Base-by-base conservation (phyloP, 306 rosid genomes). In the Macrotyloma uniflorum region DNA sequence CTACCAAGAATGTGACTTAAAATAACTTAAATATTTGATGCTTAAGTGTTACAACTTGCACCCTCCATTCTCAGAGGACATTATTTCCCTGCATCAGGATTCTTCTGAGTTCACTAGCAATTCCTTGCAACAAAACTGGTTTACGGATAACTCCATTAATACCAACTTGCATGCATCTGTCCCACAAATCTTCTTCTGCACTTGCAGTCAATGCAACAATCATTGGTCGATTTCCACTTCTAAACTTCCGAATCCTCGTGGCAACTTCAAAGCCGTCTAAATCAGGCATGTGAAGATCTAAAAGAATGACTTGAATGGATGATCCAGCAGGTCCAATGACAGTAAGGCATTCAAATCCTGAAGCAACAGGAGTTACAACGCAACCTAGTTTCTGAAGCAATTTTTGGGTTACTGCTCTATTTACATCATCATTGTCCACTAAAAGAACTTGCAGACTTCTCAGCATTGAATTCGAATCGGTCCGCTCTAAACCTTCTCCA, bases 381-480 rank as follows among this genome's bases (percentile, higher is more conserved):
- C 99, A 96, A 18, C 99, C 99, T 28, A 96, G 85, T 84, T 90
- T 96, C 86, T 90, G 97, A 20, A 96, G 98, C 90, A 91, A 80
- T 75, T 58, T 93, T 45, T 84, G 86, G 4, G 97, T 96, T 75
- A 96, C 99, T 4, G 87, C 97, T 78, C 99, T 86, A 89, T 96
- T 96, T 83, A 93, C 86, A 59, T 96, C 91, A n/a, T 96, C 97
- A 7, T 79, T 87, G 80, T 96, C 99, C 0, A 89, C 97, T 75
- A 96, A 70, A 40, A 93, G 75, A 59, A 96, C 93, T 83, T 89
- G 96, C 83, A 93, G 85, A 61, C 93, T 91, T 65, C 86, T 79
- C 81, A 96, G 83, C 77, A 91, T 35, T 36, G 98, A 87, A 80
- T 96, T 89, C 55, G 99, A 93, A 55, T 76, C 67, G 1, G 82